Percentiles rank a stretch among this genome's conserved stretches.
phyloP scores from a whole-genome alignment of 805 yeast genomes.

The Saturnispora ahearnii region DNA sequence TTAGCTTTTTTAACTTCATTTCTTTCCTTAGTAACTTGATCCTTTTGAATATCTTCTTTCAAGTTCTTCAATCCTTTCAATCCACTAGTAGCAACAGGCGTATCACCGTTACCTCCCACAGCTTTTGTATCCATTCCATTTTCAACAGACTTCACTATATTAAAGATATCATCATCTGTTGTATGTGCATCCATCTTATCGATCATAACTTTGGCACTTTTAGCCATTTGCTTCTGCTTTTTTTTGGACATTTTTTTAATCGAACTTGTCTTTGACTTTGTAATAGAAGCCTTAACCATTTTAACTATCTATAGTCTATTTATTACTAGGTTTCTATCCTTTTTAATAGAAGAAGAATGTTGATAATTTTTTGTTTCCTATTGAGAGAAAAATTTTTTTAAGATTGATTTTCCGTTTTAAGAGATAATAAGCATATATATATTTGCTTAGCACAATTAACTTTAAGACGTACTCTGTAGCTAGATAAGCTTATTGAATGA shows the following conservation, averaged over 20 bases:
- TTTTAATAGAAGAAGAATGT: background rate
- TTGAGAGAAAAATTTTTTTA: background rate
- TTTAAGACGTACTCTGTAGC: too few relatives aligned
- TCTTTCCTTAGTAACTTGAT: slow-evolving; percentile 22
- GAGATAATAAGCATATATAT: background rate
- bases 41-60: slow-evolving; percentile 33
- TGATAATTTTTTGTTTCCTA: background rate
- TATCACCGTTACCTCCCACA: slow-evolving; percentile 3
- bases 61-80: slow-evolving; percentile 33
- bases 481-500: too few relatives aligned
- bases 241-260: slow-evolving; percentile 14
- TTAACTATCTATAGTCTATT: background rate
- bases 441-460: too few relatives aligned
- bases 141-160: slow-evolving; percentile 14
- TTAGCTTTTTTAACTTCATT: slow-evolving; percentile 22
- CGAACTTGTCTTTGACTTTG: background rate
- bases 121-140: slow-evolving; percentile 11
- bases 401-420: background rate
- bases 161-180: slow-evolving; percentile 17
- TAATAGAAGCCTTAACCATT: background rate
- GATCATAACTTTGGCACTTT: slow-evolving; percentile 20
- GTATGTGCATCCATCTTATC: slow-evolving; percentile 22
- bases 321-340: background rate
- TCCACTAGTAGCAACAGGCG: slow-evolving; percentile 8
- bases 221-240: slow-evolving; percentile 17